Percentiles rank a stretch among this genome's conserved stretches.
These are phyloP conservation scores for Cercospora zeae-maydis DNA, from an alignment of 2,329 filamentous ascomycete genomes.

Conservation along the genomic window DNA sequence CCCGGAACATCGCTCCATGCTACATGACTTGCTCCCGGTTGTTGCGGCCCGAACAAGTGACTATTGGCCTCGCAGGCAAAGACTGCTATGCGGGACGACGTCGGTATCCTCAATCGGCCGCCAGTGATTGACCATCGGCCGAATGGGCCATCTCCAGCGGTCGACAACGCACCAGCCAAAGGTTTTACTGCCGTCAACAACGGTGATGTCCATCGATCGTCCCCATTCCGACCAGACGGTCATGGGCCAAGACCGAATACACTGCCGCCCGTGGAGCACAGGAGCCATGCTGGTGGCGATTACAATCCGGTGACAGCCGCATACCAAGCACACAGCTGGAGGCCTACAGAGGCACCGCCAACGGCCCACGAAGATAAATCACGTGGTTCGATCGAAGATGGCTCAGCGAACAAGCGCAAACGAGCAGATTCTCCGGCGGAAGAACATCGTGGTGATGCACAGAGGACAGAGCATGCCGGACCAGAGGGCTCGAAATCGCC, in stretches of 20 bases:
- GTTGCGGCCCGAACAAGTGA: conserved; percentile 16
- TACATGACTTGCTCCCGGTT: conserved; percentile 15
- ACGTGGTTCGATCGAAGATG: background rate
- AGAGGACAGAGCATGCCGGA: background rate
- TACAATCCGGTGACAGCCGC: conserved; percentile 1
- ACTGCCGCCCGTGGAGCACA: conserved; percentile 11
- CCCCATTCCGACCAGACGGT: conserved; percentile 22
- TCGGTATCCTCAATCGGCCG: conserved; percentile 19
- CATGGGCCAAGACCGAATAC: conserved; percentile 6
- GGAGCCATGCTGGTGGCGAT: conserved; percentile 1
- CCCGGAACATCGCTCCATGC: conserved; percentile 12
- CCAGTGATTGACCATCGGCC: conserved; percentile 17
- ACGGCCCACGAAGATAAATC: conserved; percentile 2
- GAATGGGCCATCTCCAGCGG: conserved; percentile 21
- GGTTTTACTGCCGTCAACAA: conserved; percentile 36
- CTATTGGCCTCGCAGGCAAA: conserved; percentile 15
- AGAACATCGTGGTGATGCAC: conserved; percentile 6
- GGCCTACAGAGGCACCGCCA: conserved; percentile 19
- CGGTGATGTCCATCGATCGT: conserved; percentile 23
- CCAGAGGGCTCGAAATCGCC: conserved; percentile 18
- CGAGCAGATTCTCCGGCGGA: conserved; percentile 19
- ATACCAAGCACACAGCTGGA: conserved; percentile 24
- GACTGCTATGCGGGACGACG: conserved; percentile 26
- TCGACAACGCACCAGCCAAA: conserved; percentile 20
- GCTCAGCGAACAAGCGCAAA: conserved; percentile 28